These are phyloP conservation scores for Thuja plicata DNA, from an alignment of 83 land plant genomes.

Conservation along the genomic window DNA sequence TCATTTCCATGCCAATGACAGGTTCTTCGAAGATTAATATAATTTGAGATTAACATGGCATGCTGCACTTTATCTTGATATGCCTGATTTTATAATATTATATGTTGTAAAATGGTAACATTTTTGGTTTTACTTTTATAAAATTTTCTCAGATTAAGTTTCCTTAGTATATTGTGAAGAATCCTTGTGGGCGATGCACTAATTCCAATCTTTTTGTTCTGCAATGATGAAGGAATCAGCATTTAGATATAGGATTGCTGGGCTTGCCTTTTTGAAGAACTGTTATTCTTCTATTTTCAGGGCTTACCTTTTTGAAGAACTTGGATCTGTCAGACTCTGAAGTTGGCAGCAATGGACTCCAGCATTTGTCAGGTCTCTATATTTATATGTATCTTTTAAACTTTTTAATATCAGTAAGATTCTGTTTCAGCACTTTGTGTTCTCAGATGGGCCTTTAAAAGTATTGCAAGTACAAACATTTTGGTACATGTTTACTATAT, in stretches of 20 bases:
- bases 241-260: not conserved
- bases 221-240: not conserved
- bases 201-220: not conserved
- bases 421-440: not conserved
- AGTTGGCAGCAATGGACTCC: constrained; percentile 75
- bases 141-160: not conserved
- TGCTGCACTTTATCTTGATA: not conserved
- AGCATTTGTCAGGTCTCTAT: constrained; percentile 70
- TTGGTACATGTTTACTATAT: not conserved
- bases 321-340: constrained; percentile 91
- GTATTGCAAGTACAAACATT: not conserved
- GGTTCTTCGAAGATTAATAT: not conserved
- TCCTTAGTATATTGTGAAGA: not conserved
- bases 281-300: constrained; percentile 26
- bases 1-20: not conserved
- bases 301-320: constrained; percentile 57
- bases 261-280: not conserved
- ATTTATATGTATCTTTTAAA: not conserved
- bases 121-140: not conserved
- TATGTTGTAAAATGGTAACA: not conserved
- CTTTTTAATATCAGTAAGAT: not conserved
- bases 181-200: not conserved
- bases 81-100: not conserved
- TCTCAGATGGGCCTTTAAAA: no score
- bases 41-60: not conserved